These are phyloP conservation scores for Phlebiopsis gigantea DNA, from an alignment of 768 basidiomycete species.

Conservation along the genomic window DNA sequence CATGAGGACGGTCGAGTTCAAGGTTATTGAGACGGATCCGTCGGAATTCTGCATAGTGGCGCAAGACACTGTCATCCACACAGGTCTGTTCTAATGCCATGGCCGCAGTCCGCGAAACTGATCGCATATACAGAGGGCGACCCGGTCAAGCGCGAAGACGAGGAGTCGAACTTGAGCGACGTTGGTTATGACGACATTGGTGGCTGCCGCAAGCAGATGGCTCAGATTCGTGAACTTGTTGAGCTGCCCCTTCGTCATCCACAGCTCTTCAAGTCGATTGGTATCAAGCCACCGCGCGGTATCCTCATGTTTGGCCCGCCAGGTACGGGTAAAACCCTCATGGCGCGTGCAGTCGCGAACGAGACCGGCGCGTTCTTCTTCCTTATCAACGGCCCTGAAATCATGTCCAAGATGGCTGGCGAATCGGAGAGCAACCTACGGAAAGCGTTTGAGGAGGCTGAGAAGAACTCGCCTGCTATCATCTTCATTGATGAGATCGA, in stretches of 20 bases:
- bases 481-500: slow-evolving; percentile 99
- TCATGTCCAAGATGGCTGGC: slow-evolving; percentile 99
- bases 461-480: slow-evolving; percentile 99
- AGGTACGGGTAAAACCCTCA: slow-evolving; percentile 98
- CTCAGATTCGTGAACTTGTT: slow-evolving; percentile 98
- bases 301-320: slow-evolving; percentile 98
- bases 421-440: slow-evolving; percentile 96
- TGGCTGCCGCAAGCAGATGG: slow-evolving; percentile 99
- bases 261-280: slow-evolving; percentile 99
- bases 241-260: slow-evolving; percentile 97
- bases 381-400: slow-evolving; percentile 99
- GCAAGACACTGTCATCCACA: slow-evolving; percentile 97
- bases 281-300: slow-evolving; percentile 99
- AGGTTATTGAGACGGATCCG: slow-evolving; percentile 97
- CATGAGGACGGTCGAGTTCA: slow-evolving; percentile 98
- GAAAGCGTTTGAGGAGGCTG: slow-evolving; percentile 99
- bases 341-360: slow-evolving; percentile 99
- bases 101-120: not conserved
- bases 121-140: slow-evolving; percentile 71
- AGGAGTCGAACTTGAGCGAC: slow-evolving; percentile 92
- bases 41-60: slow-evolving; percentile 98
- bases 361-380: slow-evolving; percentile 99
- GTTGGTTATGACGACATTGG: slow-evolving; percentile 99
- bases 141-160: slow-evolving; percentile 97
- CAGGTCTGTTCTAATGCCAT: slow-evolving; percentile 41